Conservation (phyloP, 305 asterid genomes). For the Plantago coronopus region DNA sequence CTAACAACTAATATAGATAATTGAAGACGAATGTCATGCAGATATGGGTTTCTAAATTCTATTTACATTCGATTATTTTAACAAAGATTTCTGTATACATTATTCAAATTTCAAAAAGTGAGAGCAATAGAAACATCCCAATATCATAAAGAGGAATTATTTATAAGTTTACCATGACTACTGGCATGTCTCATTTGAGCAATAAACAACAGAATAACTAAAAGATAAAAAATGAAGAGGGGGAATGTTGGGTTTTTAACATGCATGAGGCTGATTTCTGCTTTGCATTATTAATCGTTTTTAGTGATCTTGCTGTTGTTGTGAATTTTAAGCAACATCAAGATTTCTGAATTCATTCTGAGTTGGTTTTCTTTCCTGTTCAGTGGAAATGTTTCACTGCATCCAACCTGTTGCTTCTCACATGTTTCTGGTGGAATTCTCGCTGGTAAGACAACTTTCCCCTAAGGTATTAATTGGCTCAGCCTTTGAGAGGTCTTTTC, state of each 20-base stretch:
- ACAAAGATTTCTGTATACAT: no score
- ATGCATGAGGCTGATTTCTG: slow-evolving; percentile 9
- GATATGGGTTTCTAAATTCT: no score
- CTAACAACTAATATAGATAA: no score
- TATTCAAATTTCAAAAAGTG: no score
- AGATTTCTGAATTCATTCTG: slow-evolving; percentile 18
- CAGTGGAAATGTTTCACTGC: slow-evolving; percentile 81
- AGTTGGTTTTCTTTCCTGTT: slow-evolving; percentile 24
- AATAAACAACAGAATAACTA: background rate
- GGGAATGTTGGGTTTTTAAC: background rate
- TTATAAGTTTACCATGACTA: no score
- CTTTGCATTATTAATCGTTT: background rate
- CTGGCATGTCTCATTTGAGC: no score
- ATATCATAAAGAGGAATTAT: no score
- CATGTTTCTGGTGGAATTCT: slow-evolving; percentile 91
- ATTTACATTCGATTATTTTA: no score
- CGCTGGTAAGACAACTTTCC: slow-evolving; percentile 62
- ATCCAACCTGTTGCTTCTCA: slow-evolving; percentile 36
- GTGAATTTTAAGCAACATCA: slow-evolving; percentile 13
- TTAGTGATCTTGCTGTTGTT: slow-evolving; percentile 1
- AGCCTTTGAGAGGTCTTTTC: no score
- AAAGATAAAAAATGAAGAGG: slow-evolving; percentile 5
- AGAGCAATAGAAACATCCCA: no score
- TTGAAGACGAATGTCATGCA: no score
- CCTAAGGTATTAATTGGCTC: background rate